A percentile compares a stretch with the other conserved stretches of the same genome.
These are phyloP conservation scores for Yarrowia sp. DNA, from an alignment of 805 yeast species.

Conservation along the genomic window DNA sequence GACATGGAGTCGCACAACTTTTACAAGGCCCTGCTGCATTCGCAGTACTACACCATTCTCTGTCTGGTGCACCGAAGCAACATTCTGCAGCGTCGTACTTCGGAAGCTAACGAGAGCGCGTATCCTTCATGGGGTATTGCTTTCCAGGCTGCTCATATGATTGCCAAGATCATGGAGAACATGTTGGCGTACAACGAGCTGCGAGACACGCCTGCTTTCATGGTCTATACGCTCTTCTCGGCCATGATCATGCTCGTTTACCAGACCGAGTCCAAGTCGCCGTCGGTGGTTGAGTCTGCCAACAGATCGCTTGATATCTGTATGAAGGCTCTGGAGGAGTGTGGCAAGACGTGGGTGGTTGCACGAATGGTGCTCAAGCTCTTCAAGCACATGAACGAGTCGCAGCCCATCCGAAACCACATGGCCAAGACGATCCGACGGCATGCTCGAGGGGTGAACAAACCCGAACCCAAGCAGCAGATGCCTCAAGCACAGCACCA, in stretches of 20 bases:
- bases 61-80: slow-evolving; percentile 71
- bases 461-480: neutral
- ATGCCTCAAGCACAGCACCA: slow-evolving; percentile 9
- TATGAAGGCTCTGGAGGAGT: slow-evolving; percentile 40
- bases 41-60: slow-evolving; percentile 71
- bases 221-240: slow-evolving; percentile 57
- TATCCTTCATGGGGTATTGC: slow-evolving; percentile 81
- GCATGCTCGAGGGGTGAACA: neutral
- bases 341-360: slow-evolving; percentile 55
- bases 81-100: slow-evolving; percentile 42
- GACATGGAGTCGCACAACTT: slow-evolving; percentile 55
- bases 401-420: slow-evolving; percentile 26
- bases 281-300: slow-evolving; percentile 42
- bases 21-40: slow-evolving; percentile 57
- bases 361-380: slow-evolving; percentile 51
- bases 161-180: slow-evolving; percentile 60
- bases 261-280: slow-evolving; percentile 50
- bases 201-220: slow-evolving; percentile 55
- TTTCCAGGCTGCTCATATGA: slow-evolving; percentile 77
- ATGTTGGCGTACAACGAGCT: slow-evolving; percentile 51
- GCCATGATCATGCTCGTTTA: slow-evolving; percentile 71
- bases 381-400: slow-evolving; percentile 44
- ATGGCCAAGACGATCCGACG: slow-evolving; percentile 26
- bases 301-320: slow-evolving; percentile 40
- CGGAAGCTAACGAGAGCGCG: slow-evolving; percentile 28